Evolutionary conservation across 257 asterid species (phyloP).

Genomic region (Jasminum sambac): DNA sequence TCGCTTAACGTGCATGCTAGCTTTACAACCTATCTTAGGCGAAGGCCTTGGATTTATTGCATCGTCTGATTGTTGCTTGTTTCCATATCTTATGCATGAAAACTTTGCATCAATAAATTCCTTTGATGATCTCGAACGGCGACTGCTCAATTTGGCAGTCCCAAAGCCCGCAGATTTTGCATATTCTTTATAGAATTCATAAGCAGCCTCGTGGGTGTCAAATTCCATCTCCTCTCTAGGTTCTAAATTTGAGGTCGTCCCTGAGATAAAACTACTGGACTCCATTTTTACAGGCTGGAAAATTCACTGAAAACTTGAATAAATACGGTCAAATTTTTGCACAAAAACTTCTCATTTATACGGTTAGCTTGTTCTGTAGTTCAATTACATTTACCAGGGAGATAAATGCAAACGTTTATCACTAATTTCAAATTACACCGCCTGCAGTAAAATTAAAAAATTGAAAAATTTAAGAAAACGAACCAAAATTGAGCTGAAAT

Average conservation of each 20-base stretch:
- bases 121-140: conserved; percentile 87
- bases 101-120: conserved; percentile 95
- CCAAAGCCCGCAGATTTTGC: conserved; percentile 91
- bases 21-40: conserved; percentile 91
- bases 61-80: conserved; percentile 91
- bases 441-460: conserved; percentile 19
- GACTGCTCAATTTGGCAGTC: conserved; percentile 89
- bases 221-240: conserved; percentile 69
- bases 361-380: not conserved
- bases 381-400: not conserved
- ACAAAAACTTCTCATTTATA: conserved; percentile 7
- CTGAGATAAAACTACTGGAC: conserved; percentile 31
- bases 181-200: conserved; percentile 75
- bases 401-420: conserved; percentile 13
- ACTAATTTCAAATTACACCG: conserved; percentile 13
- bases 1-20: conserved; percentile 91
- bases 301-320: not conserved
- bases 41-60: conserved; percentile 95
- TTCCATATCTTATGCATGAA: conserved; percentile 93
- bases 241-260: conserved; percentile 46
- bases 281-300: conserved; percentile 45
- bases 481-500: not conserved
- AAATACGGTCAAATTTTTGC: not conserved
- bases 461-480: not conserved
- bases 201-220: conserved; percentile 83